phyloP scores from a whole-genome alignment of 192 early-diverging fungal genomes.

The Rhizophlyctis rosea region DNA sequence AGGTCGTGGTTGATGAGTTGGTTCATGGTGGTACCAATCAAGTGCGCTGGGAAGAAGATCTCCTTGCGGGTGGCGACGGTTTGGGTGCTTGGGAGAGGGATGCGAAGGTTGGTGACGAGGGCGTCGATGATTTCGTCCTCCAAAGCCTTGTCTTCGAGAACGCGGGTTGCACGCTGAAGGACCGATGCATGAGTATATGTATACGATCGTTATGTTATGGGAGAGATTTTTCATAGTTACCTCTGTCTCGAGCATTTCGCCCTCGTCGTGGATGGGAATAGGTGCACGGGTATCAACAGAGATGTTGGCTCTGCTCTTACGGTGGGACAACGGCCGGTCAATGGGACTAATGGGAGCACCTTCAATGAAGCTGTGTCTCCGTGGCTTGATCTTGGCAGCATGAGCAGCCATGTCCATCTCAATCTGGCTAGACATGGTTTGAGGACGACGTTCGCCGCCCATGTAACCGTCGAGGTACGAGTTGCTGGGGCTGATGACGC shows the following conservation, averaged over 20 bases:
- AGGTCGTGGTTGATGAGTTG: conserved; percentile 87
- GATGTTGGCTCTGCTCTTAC: conserved; percentile 21
- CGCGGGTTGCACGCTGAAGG: conserved; percentile 34
- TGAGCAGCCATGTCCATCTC: conserved; percentile 31
- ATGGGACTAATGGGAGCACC: conserved; percentile 14
- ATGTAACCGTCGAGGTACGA: background rate
- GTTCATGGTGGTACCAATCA: conserved; percentile 79
- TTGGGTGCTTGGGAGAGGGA: conserved; percentile 80
- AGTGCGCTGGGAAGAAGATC: conserved; percentile 93
- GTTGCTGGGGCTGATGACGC: background rate
- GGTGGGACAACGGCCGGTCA: conserved; percentile 9
- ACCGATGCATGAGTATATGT: too few species aligned
- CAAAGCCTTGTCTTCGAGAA: conserved; percentile 50
- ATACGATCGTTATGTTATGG: too few species aligned
- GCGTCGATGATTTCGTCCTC: conserved; percentile 84
- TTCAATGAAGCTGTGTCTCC: conserved; percentile 26
- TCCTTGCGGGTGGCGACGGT: conserved; percentile 75
- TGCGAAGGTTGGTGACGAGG: conserved; percentile 83
- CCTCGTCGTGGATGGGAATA: conserved; percentile 3
- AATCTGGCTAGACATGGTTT: conserved; percentile 21
- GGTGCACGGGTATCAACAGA: conserved; percentile 16
- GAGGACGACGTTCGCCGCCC: background rate
- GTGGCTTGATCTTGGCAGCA: conserved; percentile 27
- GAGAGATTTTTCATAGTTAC: too few species aligned
- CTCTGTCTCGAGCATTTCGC: background rate